These are phyloP conservation scores for Calocera viscosa DNA, from an alignment of 768 basidiomycete species.

Conservation along the genomic window DNA sequence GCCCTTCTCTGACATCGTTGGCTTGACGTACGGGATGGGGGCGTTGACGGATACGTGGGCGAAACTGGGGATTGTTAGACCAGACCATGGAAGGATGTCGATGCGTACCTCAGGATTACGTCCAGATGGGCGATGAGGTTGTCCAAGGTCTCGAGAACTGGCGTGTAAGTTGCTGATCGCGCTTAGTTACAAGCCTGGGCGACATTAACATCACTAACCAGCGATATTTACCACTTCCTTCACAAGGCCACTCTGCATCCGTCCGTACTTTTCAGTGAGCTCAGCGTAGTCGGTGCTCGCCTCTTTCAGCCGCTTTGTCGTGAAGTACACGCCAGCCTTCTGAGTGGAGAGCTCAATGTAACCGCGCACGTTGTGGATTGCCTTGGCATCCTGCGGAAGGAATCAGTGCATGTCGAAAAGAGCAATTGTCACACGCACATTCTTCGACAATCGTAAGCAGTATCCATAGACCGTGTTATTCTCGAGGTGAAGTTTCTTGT, in stretches of 20 bases:
- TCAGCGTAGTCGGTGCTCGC: constrained; percentile 62
- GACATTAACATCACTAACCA: constrained; percentile 37
- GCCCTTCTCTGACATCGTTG: constrained; percentile 67
- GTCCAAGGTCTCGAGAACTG: constrained; percentile 75
- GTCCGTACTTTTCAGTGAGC: constrained; percentile 52
- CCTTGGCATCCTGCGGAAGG: constrained; percentile 57
- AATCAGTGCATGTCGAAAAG: not conserved
- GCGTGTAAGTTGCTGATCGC: constrained; percentile 70
- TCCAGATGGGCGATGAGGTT: constrained; percentile 79
- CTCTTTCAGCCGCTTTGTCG: constrained; percentile 58
- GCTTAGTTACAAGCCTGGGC: not conserved
- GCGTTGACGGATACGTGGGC: constrained; percentile 84
- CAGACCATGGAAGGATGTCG: constrained; percentile 2
- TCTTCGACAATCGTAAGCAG: constrained; percentile 84
- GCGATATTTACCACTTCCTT: constrained; percentile 90
- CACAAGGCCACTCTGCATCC: constrained; percentile 68
- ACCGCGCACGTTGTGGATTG: constrained; percentile 44
- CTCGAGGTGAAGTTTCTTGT: constrained; percentile 93
- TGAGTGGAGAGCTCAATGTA: constrained; percentile 76
- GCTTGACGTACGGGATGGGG: constrained; percentile 79
- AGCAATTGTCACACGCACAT: constrained; percentile 38
- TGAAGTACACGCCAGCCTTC: constrained; percentile 83
- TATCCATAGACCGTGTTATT: constrained; percentile 82
- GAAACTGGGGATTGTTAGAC: constrained; percentile 41
- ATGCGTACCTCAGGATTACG: constrained; percentile 66